Evolutionary conservation across 2,329 filamentous ascomycete genomes (phyloP).

Genomic region (Sporothrix euskadiensis): DNA sequence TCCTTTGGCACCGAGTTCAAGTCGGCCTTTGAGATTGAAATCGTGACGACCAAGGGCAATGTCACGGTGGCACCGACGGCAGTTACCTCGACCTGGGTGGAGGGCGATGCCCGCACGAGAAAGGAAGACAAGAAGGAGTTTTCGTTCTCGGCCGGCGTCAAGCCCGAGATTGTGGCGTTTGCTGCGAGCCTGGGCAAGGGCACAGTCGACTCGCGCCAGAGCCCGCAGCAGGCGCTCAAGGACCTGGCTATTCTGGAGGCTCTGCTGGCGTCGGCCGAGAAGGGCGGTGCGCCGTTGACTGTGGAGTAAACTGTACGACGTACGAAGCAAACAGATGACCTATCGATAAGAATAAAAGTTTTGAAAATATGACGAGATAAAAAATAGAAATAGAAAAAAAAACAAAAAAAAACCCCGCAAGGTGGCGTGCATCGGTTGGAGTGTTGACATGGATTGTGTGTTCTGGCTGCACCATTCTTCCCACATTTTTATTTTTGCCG

Average conservation of each 20-base stretch:
- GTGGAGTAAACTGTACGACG: neutral
- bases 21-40: conserved; percentile 11
- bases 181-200: conserved; percentile 33
- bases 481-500: conserved; percentile 8
- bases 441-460: neutral
- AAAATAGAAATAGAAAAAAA: no score
- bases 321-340: neutral
- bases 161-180: conserved; percentile 36
- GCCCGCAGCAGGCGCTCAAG: conserved; percentile 35
- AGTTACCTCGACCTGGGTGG: conserved; percentile 28
- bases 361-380: neutral
- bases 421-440: neutral
- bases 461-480: neutral
- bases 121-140: conserved; percentile 17
- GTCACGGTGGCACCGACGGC: conserved; percentile 33
- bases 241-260: conserved; percentile 37
- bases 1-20: conserved; percentile 29
- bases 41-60: conserved; percentile 29
- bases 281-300: conserved; percentile 13
- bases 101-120: neutral
- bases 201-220: conserved; percentile 33
- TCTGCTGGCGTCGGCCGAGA: conserved; percentile 36
- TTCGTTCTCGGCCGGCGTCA: conserved; percentile 32
- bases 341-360: neutral
- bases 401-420: neutral